Base-by-base conservation (phyloP, 495 filamentous ascomycete species). In the Aspergillus panamensis region DNA sequence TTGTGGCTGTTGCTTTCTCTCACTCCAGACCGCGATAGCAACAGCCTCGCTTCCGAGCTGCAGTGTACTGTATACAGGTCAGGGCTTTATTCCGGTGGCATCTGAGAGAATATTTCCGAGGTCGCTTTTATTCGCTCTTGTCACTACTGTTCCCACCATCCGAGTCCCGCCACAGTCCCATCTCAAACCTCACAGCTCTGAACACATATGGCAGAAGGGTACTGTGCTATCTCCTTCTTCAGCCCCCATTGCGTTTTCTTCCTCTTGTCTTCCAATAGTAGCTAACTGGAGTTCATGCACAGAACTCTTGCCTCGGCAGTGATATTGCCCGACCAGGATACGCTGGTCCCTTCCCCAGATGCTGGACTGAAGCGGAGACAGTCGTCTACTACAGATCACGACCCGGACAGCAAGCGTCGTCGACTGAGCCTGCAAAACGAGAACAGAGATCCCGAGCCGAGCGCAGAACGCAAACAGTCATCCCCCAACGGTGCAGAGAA, bases 251-350 rank as follows among this genome's bases (percentile, higher is more conserved):
- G 13, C 37, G 6, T 21, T 20, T 45, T 20, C 42, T 9, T 48
- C 14, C 21, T 40, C 49, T 16, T 42, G 45, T 14, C 40, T 30
- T 19, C 19, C 13, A 14, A 44, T 42, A 49, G 14, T 31, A 43
- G 14, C 49, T 53, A 44, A 57, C 9, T 19, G 29, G 3, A 31
- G 10, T 16, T n/a, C 19, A 25, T 7, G 16, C 20, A 44, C 32
- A 73, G 70, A 48, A 64, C 80, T 31, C 80, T 89, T 55, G 84
- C 86, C 17, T 89, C 87, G 10, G 85, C 84, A 49, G 86, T 89
- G 48, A 75, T 84, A 13, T 57, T 88, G 5, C 86, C 86, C 21
- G 82, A 84, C 4, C 65, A 70, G 42, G 73, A 77, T 31, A 66
- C 66, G 14, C 39, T 62, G 8, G 48, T 47, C 3, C 51, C 68